Base-by-base conservation (phyloP, 257 asterid species). In the Fraxinus cuspidata region DNA sequence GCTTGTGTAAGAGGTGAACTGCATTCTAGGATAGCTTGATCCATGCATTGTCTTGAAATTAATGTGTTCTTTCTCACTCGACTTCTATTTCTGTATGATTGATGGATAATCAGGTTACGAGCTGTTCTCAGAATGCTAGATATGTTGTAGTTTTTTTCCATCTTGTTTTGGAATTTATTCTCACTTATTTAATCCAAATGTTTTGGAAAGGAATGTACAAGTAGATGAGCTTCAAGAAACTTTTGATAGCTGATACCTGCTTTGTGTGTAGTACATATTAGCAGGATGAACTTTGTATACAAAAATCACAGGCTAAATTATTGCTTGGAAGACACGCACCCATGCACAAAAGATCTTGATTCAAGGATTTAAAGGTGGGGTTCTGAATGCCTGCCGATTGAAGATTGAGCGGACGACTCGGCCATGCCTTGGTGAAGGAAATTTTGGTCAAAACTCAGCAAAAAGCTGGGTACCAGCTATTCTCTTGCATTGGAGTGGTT, bases 31-130 rank as follows among this genome's bases (percentile, higher is more conserved):
- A 51, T 16, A 51, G 63, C 23, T 51, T 51, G 60, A 51, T 51
- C 60, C 60, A 51, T 51, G 63, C 63, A 51, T 4, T 2, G 10
- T 51, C 63, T 3, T 18, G 25, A 51, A 51, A 16, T 18, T 16
- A 3, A 0, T 16, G 25, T 19, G 23, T 16, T 51, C 63, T 18
- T 25, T 51, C 23, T 51, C 2, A 51, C 21, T 6, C 18, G 23
- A 51, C 63, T 16, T 5, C 23, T 18, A 19, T 51, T 51, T 51
- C 19, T 9, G 25, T 51, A 51, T 18, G 63, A 51, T 5, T 27
- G 19, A 72, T 78, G 71, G 69, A 31, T 58, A 58, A 35, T n/a
- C 77, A 35, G 31, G 44, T 53, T 44, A 42, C 78, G 34, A 64
- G 74, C 44, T 64, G 10, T 72, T n/a, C 1, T 29, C 38, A 19